A percentile compares a stretch with the other conserved stretches of the same genome.
Evolutionary conservation across 306 rosid genomes (phyloP).

Genomic region (Acacia acuminata): DNA sequence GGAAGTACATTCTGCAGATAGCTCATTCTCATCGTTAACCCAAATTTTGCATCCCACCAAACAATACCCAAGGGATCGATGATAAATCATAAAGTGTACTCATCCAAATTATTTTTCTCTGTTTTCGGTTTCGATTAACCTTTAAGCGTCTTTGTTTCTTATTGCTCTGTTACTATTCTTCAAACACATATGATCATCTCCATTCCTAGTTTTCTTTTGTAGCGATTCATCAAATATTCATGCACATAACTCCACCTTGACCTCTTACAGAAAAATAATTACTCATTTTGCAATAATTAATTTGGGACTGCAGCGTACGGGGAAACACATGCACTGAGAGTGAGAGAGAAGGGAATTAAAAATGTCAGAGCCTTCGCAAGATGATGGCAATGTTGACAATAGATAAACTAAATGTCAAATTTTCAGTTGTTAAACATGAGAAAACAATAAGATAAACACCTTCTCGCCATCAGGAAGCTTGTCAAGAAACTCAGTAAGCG

Average conservation of each 20-base stretch:
- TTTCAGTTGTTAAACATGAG: constrained; percentile 2
- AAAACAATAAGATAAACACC: constrained; percentile 47
- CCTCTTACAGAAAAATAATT: not conserved
- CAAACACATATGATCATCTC: not conserved
- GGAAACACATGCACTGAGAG: not conserved
- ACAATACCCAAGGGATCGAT: not conserved
- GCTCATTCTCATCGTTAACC: not conserved
- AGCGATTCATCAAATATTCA: not conserved
- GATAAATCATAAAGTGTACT: not conserved
- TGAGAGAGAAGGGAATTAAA: not conserved
- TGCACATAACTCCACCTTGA: not conserved
- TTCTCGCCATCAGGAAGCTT: constrained; percentile 77
- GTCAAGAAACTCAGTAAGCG: constrained; percentile 79
- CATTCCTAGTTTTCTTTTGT: not conserved
- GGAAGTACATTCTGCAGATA: not conserved
- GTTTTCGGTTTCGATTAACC: not conserved
- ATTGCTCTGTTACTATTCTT: not conserved
- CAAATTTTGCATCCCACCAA: not conserved
- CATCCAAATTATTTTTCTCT: not conserved
- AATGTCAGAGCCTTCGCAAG: not conserved
- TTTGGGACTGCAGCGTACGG: not conserved
- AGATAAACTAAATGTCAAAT: constrained; percentile 5
- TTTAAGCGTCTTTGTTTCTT: constrained; percentile 2
- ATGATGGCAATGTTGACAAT: constrained; percentile 5
- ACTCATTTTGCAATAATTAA: not conserved